phyloP scores from a whole-genome alignment of 164 flowering plant genomes.

The Macadamia integrifolia region DNA sequence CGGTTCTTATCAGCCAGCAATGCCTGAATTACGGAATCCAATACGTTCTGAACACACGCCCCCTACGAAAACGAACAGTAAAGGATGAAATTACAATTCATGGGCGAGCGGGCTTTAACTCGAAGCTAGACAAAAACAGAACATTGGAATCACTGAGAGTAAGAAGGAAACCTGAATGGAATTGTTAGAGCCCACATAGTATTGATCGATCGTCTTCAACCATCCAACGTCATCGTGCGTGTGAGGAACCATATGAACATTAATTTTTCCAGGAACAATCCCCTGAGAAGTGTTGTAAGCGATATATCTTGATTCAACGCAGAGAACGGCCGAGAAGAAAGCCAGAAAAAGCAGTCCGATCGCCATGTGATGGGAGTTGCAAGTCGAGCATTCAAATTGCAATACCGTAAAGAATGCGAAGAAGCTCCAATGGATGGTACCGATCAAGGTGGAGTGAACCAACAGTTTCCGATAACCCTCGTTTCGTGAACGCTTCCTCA shows the following conservation, averaged over 20 bases:
- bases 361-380: constrained; percentile 9
- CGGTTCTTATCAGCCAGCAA: constrained; percentile 75
- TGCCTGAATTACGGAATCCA: constrained; percentile 76
- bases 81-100: background rate
- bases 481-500: no score
- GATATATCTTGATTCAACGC: constrained; percentile 31
- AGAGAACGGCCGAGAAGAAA: background rate
- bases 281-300: constrained; percentile 44
- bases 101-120: background rate
- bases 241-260: constrained; percentile 62
- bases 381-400: background rate
- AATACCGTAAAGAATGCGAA: background rate
- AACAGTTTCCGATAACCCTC: no score
- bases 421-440: background rate
- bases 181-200: constrained; percentile 62
- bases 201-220: constrained; percentile 69
- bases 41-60: constrained; percentile 77
- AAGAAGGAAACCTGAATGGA: constrained; percentile 39
- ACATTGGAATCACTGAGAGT: background rate
- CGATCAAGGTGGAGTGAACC: background rate
- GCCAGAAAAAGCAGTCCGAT: constrained; percentile 1
- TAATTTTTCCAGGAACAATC: constrained; percentile 45
- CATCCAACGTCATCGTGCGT: constrained; percentile 70
- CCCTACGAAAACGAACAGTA: constrained; percentile 18
- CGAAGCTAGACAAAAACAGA: background rate